Evolutionary conservation across 805 yeast genomes (phyloP).

Genomic region (Komagataella mondaviorum): DNA sequence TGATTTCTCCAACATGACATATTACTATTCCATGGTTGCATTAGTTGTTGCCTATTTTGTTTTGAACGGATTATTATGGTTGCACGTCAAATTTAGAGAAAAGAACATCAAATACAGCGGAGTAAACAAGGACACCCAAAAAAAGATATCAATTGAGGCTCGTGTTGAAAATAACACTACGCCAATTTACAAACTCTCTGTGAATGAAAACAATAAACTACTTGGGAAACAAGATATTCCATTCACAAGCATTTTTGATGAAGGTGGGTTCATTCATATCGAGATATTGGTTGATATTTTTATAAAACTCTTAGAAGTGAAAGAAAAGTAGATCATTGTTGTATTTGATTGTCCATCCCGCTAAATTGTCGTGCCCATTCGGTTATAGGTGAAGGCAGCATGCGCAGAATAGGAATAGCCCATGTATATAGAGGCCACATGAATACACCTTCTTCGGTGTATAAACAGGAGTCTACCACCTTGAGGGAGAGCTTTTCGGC

Average conservation of each 20-base stretch:
- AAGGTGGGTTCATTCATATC: conserved; percentile 28
- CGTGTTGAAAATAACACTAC: conserved; percentile 22
- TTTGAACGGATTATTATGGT: conserved; percentile 20
- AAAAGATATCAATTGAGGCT: conserved; percentile 25
- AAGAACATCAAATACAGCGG: conserved; percentile 38
- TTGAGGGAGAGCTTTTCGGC: conserved; percentile 21
- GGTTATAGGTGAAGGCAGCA: conserved; percentile 26
- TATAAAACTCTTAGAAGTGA: conserved; percentile 2
- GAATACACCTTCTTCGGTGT: conserved; percentile 27
- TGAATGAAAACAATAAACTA: conserved; percentile 12
- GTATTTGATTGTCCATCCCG: conserved; percentile 14
- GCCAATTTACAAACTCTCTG: conserved; percentile 27
- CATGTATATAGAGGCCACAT: conserved; percentile 34
- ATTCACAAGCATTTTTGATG: conserved; percentile 30
- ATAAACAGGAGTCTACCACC: conserved; percentile 18
- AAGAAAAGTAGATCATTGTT: conserved; percentile 1
- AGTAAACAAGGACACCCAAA: conserved; percentile 13
- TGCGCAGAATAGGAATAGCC: conserved; percentile 26
- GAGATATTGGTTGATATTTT: conserved; percentile 18
- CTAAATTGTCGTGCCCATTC: conserved; percentile 13
- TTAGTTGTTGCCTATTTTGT: conserved; percentile 24
- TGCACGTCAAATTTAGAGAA: conserved; percentile 20
- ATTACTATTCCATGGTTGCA: conserved; percentile 19
- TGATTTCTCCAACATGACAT: conserved; percentile 24
- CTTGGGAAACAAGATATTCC: conserved; percentile 9